phyloP scores from a whole-genome alignment of 257 asterid genomes.

The Lycium ferocissimum region DNA sequence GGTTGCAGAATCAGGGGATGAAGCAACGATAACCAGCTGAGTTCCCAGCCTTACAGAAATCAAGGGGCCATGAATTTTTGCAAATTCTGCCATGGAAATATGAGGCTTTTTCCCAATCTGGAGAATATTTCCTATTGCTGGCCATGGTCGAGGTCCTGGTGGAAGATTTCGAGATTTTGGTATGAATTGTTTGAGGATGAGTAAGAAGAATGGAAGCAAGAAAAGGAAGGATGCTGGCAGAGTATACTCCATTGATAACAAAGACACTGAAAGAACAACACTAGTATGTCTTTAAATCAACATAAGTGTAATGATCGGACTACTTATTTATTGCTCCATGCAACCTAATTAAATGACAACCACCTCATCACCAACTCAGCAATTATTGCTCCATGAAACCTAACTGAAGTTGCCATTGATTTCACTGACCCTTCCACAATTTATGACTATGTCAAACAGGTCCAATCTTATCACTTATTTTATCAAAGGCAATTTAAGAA shows the following conservation, averaged over 20 bases:
- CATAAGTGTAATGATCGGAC: no score
- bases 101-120: constrained; percentile 35
- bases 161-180: constrained; percentile 23
- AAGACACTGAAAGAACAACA: background rate
- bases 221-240: background rate
- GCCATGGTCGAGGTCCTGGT: constrained; percentile 42
- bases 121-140: constrained; percentile 34
- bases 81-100: constrained; percentile 40
- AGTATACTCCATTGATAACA: background rate
- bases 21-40: constrained; percentile 46
- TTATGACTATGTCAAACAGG: constrained; percentile 93
- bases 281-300: no score
- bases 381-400: no score
- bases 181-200: constrained; percentile 17
- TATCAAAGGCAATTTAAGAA: no score
- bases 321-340: no score
- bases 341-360: no score
- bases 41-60: constrained; percentile 46
- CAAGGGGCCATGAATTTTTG: constrained; percentile 51
- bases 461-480: constrained; percentile 23
- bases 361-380: no score
- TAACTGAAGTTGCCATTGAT: constrained; percentile 74
- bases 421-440: constrained; percentile 85
- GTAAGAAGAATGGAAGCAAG: constrained; percentile 14
- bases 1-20: constrained; percentile 51